Base-by-base conservation (phyloP, 768 basidiomycete species). In the Dentipellis fragilis region DNA sequence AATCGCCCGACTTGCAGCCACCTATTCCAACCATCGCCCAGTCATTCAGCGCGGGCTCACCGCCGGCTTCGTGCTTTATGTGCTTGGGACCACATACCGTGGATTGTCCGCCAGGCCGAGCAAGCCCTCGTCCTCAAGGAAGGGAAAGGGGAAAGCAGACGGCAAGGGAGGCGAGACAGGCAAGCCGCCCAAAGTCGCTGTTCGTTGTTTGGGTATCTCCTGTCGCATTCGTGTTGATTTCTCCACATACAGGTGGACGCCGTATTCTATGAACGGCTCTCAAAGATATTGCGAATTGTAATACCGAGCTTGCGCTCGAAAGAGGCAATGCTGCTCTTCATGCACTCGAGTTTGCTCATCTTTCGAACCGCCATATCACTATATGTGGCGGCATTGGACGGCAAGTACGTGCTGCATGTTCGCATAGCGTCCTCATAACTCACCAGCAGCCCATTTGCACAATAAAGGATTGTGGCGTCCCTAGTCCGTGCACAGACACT, bases 371-470 rank as follows among this genome's bases (percentile, higher is more conserved):
- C 89, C 1, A 85, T 98, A 48, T 94, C 91, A 14, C 73, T 99
- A 16, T 97, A 96, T 65, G 93, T 99, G 49, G 95, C 95, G 6
- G 82, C 88, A 19, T 76, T 98, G 49, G 95, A 98, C 65, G 95
- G 95, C 69, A 86, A 81, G 88, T 90, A 34, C 60, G 63, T 57
- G 49, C 29, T 36, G 42, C 8, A 10, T 37, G 9, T 35, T 29
- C 48, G 8, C 34, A 48, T 36, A 29, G 35, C 52, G 35, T 60
- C 45, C 62, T 46, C 14, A 10, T 49, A 40, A 46, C 39, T 50
- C 37, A 16, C 49, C 21, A 14, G 22, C 42, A 4, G 23, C 14
- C 14, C 50, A 19, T 7, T 34, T 59, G 49, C 16, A 54, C 52
- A 29, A 29, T 29, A 29, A 29, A 94, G 92, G 66, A 97, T 98